Evolutionary conservation across 2,329 filamentous ascomycete genomes (phyloP), one percentile per base, ranked within the genome.

Genomic region (Diaporthe ampelina): DNA sequence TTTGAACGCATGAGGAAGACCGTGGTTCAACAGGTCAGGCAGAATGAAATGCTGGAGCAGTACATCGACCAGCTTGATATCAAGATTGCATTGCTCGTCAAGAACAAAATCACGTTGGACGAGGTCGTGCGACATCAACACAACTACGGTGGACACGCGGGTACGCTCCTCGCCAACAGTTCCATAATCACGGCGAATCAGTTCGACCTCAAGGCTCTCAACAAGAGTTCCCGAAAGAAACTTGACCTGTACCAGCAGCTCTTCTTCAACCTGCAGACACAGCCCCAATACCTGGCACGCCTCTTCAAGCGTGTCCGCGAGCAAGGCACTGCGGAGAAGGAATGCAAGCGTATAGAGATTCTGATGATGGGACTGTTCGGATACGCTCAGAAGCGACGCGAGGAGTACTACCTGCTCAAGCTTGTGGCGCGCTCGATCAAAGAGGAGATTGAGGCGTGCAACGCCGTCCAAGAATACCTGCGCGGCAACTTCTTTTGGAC

Each of bases 21-120:
- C 5, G 97, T 99, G 21, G 95, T 99, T 9, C 95, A 98, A 81
- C 95, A 98, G 81, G 97, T 99, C 13, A 93, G 96, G 63, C 95
- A 98, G 79, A 99, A 99, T 80, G 97, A 99, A 84, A 92, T 97
- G 87, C 91, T 97, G 52, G 97, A 99, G 84, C 95, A 98, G 82
- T 99, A 99, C 81, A 98, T 99, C 78, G 95, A 98, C 79, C 97
- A 99, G 82, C 90, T 99, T 48, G 97, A 99, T 81, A 98, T 99
- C 87, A 99, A 99, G 86, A 99, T 99, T 82, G 97, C 97, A 1
- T 90, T 99, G 4, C 89, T 99, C 24, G 97, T 99, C 79, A 98
- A 98, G 89, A 99, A 99, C 90, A 99, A 99, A 84, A 99, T 99
- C 80, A 98, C 97, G 0, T 89, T 99, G 5, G 97, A 99, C 81